Evolutionary conservation across 139 green algal genomes (phyloP).

Genomic region (Chlorella vulgaris): DNA sequence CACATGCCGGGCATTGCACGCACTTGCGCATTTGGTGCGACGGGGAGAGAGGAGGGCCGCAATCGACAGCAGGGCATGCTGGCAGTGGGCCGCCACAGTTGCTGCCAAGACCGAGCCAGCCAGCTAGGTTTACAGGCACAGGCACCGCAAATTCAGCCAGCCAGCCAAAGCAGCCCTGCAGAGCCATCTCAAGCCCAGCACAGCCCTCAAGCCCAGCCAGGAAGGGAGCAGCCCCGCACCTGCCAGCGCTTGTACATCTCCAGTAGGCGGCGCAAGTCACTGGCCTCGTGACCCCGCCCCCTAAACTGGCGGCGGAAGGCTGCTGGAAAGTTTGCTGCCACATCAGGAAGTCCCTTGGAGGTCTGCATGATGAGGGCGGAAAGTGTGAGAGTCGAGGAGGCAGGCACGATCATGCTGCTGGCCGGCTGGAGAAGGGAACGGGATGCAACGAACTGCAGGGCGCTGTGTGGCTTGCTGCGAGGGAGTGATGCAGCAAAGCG

Average conservation of each 20-base stretch:
- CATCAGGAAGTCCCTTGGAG: conserved; percentile 37
- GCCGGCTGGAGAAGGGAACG: too few species aligned
- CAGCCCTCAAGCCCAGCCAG: background rate
- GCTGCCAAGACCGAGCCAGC: too few species aligned
- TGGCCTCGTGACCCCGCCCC: conserved; percentile 50
- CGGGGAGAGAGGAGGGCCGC: background rate
- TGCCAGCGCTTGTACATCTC: conserved; percentile 67
- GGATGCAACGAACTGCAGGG: too few species aligned
- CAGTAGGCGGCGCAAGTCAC: conserved; percentile 55
- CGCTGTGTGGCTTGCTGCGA: too few species aligned
- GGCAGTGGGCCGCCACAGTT: too few species aligned
- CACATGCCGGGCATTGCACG: too few species aligned
- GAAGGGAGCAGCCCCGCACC: background rate
- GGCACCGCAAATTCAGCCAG: too few species aligned
- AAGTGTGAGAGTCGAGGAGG: background rate
- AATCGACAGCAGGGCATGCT: too few species aligned
- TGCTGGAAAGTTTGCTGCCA: conserved; percentile 45
- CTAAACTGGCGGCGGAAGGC: conserved; percentile 36
- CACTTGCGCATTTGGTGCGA: background rate
- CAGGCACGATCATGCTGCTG: background rate
- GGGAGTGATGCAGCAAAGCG: too few species aligned
- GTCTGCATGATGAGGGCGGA: background rate
- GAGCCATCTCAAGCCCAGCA: background rate
- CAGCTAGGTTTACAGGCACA: too few species aligned
- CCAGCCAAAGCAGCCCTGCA: background rate